Conservation (phyloP, 1,284 basidiomycete species). For the Heterobasidion parviporum region DNA sequence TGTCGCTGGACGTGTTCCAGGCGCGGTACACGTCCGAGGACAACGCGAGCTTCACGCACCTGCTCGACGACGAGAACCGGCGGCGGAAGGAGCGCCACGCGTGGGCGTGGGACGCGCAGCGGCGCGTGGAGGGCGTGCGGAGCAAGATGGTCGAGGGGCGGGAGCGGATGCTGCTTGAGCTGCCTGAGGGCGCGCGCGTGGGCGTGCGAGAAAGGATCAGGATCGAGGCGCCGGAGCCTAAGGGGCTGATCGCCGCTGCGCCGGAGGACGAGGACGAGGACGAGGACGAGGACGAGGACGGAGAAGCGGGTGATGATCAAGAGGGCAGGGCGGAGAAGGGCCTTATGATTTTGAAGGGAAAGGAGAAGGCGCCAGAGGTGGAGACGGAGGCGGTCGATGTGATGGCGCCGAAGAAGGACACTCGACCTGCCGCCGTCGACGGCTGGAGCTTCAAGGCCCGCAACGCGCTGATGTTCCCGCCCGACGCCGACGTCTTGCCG, state of each 20-base stretch:
- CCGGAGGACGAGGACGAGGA: constrained; percentile 15
- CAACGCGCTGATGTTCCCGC: constrained; percentile 89
- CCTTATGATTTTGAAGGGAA: constrained; percentile 18
- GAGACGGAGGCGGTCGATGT: constrained; percentile 43
- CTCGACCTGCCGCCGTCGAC: constrained; percentile 60
- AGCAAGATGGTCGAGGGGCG: constrained; percentile 53
- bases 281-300: constrained; percentile 13
- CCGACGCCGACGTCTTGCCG: constrained; percentile 82
- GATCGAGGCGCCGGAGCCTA: constrained; percentile 49
- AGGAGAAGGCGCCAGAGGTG: constrained; percentile 17
- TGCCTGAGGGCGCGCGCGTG: constrained; percentile 54
- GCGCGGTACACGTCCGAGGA: constrained; percentile 90
- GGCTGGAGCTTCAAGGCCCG: constrained; percentile 87
- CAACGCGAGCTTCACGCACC: constrained; percentile 89
- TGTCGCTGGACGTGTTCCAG: constrained; percentile 82
- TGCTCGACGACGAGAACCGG: constrained; percentile 82
- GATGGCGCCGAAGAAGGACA: constrained; percentile 71
- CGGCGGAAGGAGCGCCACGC: constrained; percentile 68
- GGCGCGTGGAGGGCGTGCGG: constrained; percentile 59
- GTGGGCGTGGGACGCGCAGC: constrained; percentile 92
- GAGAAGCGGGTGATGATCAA: constrained; percentile 9
- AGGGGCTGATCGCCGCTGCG: constrained; percentile 45
- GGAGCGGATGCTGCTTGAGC: constrained; percentile 64
- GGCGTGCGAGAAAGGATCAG: constrained; percentile 61
- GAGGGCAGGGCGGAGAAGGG: constrained; percentile 12